Evolutionary conservation across 306 rosid species (phyloP), one percentile per base, ranked within the genome.

Genomic region (Lathyrus oleraceus): DNA sequence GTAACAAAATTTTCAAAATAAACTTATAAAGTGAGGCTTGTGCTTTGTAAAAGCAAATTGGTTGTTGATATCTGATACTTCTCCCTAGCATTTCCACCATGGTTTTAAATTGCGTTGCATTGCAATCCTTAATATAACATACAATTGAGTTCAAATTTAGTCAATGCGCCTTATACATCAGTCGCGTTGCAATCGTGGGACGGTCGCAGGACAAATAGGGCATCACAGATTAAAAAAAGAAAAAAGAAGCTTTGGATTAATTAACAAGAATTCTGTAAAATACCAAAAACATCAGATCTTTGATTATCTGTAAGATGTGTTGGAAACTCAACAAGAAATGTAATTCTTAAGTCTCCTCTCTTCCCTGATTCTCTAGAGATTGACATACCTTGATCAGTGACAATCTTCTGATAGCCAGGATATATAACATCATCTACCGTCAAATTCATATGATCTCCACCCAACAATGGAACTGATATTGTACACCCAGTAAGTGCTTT

Each of bases 381-480:
- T 1, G 97, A 76, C 99, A 95, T 91, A 20, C 99, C 99, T 66
- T 84, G 87, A 60, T 79, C 87, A 3, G 43, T 65, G 20, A 95
- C 70, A 17, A 84, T 48, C 78, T 79, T 86, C 76, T 81, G 79
- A 60, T 65, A 85, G 7, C 95, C 92, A 43, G 89, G 95, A 43
- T 44, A 38, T 39, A 95, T 76, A 63, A 95, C 69, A 40, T 86
- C 86, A 1, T 85, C 81, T 9, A 85, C 17, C 16, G 15, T 71
- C 81, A 95, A 64, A 12, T 43, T 78, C 87, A 81, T 80, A 0
- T 60, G 38, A 11, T 86, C 84, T 59, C 91, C 97, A 19, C 91
- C 91, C 62, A 95, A 48, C 2, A 89, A 39, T 16, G 99, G 97
- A 0, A 91, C 81, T 28, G 87, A 66, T 62, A 91, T 61, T 13